These are phyloP conservation scores for Perkinsus chesapeaki DNA, from an alignment of 169 alveolate species.

Conservation along the genomic window DNA sequence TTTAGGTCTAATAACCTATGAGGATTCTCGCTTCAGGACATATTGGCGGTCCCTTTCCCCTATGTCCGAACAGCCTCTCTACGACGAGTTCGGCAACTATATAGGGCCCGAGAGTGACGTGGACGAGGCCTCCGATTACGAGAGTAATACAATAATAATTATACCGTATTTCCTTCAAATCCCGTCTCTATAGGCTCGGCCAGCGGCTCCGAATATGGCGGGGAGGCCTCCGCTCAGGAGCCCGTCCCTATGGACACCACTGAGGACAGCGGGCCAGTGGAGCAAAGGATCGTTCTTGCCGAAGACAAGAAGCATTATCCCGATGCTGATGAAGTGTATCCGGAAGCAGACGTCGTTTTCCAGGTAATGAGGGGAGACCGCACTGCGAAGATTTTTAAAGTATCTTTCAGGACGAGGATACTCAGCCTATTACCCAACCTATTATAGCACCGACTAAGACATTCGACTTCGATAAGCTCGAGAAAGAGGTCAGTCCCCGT, in stretches of 20 bases:
- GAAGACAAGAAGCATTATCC: conserved; percentile 90
- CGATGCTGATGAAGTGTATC: conserved; percentile 82
- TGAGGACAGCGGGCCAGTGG: conserved; percentile 43
- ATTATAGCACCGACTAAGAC: conserved; percentile 87
- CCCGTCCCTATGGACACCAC: conserved; percentile 45
- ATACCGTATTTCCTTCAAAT: background rate
- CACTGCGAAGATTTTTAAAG: background rate
- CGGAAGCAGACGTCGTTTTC: conserved; percentile 74
- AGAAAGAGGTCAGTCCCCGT: conserved; percentile 42
- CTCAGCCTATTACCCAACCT: conserved; percentile 95
- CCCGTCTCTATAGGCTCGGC: background rate
- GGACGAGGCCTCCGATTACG: conserved; percentile 42
- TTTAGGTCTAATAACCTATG: background rate
- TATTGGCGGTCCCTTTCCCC: background rate
- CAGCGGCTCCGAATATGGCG: conserved; percentile 8
- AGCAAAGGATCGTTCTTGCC: conserved; percentile 64
- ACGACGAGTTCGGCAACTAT: conserved; percentile 99
- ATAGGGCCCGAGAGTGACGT: conserved; percentile 83
- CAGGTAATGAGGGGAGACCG: conserved; percentile 23
- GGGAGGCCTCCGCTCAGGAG: conserved; percentile 25
- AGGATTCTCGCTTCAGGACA: background rate
- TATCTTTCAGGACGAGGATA: conserved; percentile 93
- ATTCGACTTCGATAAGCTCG: conserved; percentile 72
- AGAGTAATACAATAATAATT: background rate
- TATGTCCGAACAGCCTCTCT: conserved; percentile 42